Conservation (phyloP, 2,329 filamentous ascomycete species). For the Rhynchosporium graminicola region DNA sequence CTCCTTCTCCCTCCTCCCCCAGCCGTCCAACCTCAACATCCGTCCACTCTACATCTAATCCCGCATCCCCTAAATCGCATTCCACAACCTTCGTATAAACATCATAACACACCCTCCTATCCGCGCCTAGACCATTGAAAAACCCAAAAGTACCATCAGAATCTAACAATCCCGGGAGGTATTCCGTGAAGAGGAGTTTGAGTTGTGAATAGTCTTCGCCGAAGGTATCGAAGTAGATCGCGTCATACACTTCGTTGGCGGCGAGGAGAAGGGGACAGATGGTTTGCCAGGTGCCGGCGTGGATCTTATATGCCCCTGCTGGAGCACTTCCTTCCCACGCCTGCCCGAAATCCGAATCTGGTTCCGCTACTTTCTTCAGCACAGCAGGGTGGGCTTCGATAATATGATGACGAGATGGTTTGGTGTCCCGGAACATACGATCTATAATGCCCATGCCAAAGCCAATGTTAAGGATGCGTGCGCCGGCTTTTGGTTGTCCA, state of each 20-base stretch:
- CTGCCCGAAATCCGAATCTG: slow-evolving; percentile 49
- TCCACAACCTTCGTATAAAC: slow-evolving; percentile 92
- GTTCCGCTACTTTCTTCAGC: slow-evolving; percentile 58
- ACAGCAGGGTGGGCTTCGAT: slow-evolving; percentile 83
- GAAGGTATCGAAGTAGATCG: slow-evolving; percentile 97
- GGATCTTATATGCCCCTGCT: slow-evolving; percentile 64
- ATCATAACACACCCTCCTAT: slow-evolving; percentile 91
- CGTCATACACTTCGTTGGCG: slow-evolving; percentile 72
- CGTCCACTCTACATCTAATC: slow-evolving; percentile 86
- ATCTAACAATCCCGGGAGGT: slow-evolving; percentile 77
- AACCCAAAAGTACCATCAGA: slow-evolving; percentile 76
- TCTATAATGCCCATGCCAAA: slow-evolving; percentile 93
- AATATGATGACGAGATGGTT: slow-evolving; percentile 74
- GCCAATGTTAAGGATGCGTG: slow-evolving; percentile 79
- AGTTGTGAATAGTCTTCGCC: slow-evolving; percentile 90
- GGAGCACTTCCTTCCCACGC: slow-evolving; percentile 57
- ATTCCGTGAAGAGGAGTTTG: slow-evolving; percentile 83
- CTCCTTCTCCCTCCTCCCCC: slow-evolving; percentile 64
- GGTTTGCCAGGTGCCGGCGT: slow-evolving; percentile 80
- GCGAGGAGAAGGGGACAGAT: slow-evolving; percentile 68
- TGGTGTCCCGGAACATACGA: slow-evolving; percentile 67
- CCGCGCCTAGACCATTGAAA: slow-evolving; percentile 89
- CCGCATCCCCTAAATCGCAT: slow-evolving; percentile 85
- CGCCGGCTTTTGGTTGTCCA: slow-evolving; percentile 49
- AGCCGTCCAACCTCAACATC: slow-evolving; percentile 71